Conservation (phyloP, 805 yeast species). For the Ogataea chonburiensis region DNA sequence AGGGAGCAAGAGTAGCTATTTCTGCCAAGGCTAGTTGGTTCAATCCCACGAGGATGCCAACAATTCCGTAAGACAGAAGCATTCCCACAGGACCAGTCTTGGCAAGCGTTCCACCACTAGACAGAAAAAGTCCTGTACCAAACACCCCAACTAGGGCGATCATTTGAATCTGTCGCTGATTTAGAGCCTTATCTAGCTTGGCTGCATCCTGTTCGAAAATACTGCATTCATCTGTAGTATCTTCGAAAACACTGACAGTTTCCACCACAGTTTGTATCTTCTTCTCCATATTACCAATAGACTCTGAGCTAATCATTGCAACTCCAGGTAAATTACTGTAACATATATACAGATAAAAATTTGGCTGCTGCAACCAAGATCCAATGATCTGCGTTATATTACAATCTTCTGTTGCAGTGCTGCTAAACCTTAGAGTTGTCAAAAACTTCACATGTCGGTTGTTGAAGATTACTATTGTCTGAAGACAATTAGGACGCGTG, state of each 20-base stretch:
- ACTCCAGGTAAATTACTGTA: too few species aligned
- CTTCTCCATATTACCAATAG: too few species aligned
- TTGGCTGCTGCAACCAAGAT: too few species aligned
- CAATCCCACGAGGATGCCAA: slow-evolving; percentile 61
- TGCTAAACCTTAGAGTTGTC: too few species aligned
- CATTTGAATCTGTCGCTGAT: slow-evolving; percentile 55
- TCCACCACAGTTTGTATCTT: background rate
- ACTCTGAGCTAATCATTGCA: too few species aligned
- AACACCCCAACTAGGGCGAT: slow-evolving; percentile 71
- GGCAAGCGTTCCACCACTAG: slow-evolving; percentile 44
- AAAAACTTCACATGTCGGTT: too few species aligned
- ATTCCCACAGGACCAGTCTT: slow-evolving; percentile 37
- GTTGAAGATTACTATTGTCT: too few species aligned
- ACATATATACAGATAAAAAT: too few species aligned
- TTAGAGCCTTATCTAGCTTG: slow-evolving; percentile 39
- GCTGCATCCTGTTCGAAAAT: slow-evolving; percentile 28
- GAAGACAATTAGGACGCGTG: too few species aligned
- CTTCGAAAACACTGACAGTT: slow-evolving; percentile 2
- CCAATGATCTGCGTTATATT: too few species aligned
- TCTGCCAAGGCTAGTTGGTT: slow-evolving; percentile 51
- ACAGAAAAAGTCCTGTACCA: slow-evolving; percentile 59
- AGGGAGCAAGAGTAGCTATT: slow-evolving; percentile 55
- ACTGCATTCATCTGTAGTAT: background rate
- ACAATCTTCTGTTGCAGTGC: too few species aligned
- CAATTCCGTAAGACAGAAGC: slow-evolving; percentile 55